Evolutionary conservation across 1,284 basidiomycete species (phyloP).

Genomic region (Papiliotrema flavescens): DNA sequence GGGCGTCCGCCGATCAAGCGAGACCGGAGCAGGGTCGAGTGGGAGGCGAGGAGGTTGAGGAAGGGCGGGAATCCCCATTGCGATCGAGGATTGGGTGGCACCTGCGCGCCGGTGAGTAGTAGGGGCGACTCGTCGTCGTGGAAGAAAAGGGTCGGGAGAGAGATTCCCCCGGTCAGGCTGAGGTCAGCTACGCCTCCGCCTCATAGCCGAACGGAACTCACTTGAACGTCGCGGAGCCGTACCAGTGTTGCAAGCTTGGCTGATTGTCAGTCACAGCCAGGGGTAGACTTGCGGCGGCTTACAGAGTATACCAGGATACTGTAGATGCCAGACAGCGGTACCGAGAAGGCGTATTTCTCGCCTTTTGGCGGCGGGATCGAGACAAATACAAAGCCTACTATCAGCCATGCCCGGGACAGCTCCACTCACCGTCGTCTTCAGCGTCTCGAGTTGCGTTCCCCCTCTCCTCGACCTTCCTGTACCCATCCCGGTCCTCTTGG

Average conservation of each 20-base stretch:
- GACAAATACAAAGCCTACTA: conserved; percentile 45
- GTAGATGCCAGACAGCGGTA: conserved; percentile 83
- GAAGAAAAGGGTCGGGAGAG: conserved; percentile 86
- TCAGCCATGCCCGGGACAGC: not conserved
- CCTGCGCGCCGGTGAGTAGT: conserved; percentile 50
- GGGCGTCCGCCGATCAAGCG: conserved; percentile 29
- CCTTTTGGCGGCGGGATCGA: conserved; percentile 53
- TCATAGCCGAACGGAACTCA: conserved; percentile 14
- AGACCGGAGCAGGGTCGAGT: conserved; percentile 70
- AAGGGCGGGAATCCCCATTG: conserved; percentile 64
- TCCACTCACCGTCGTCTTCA: conserved; percentile 34
- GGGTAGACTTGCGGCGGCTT: conserved; percentile 2
- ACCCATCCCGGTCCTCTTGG: conserved; percentile 39
- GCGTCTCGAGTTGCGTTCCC: conserved; percentile 4
- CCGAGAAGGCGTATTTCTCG: conserved; percentile 91
- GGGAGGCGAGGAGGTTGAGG: conserved; percentile 66
- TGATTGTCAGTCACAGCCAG: conserved; percentile 4
- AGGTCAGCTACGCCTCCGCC: conserved; percentile 58
- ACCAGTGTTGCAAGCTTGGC: conserved; percentile 48
- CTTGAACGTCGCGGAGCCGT: conserved; percentile 49
- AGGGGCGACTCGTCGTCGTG: conserved; percentile 86
- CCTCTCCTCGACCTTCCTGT: conserved; percentile 31
- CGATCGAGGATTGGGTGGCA: conserved; percentile 33
- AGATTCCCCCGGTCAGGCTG: conserved; percentile 83
- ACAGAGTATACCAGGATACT: conserved; percentile 79